Conservation (phyloP, 495 filamentous ascomycete species). For the Stereocaulon alpinum region DNA sequence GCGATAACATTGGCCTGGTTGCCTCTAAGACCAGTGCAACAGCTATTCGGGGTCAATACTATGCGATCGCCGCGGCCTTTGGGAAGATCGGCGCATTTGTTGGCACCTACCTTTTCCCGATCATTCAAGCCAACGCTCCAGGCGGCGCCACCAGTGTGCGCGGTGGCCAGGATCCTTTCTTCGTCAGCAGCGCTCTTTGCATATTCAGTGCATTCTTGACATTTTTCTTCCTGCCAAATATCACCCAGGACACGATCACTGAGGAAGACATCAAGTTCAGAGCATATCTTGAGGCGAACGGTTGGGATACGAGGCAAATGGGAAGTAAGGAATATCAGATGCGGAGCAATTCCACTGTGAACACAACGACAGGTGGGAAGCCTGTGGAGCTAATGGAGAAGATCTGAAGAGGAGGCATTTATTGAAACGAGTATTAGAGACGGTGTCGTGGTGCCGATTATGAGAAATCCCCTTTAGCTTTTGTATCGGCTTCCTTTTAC, state of each 20-base stretch:
- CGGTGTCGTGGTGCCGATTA: not conserved
- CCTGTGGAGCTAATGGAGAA: not conserved
- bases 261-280: constrained; percentile 62
- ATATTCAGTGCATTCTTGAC: constrained; percentile 52
- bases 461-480: constrained; percentile 2
- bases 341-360: constrained; percentile 13
- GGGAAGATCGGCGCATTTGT: constrained; percentile 88
- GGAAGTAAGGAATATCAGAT: constrained; percentile 35
- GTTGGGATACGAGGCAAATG: constrained; percentile 61
- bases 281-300: constrained; percentile 51
- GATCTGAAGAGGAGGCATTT: not conserved
- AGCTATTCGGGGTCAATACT: constrained; percentile 80
- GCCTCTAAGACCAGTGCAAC: constrained; percentile 85
- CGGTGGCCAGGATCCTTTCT: constrained; percentile 73
- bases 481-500: not conserved
- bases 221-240: constrained; percentile 49
- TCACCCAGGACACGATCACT: constrained; percentile 65
- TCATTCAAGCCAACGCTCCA: constrained; percentile 57
- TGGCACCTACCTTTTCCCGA: constrained; percentile 73
- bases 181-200: constrained; percentile 54
- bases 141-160: constrained; percentile 38
- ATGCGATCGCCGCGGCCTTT: constrained; percentile 73
- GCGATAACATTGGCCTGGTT: constrained; percentile 82
- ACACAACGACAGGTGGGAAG: constrained; percentile 5
- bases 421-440: not conserved